These are phyloP conservation scores for Thymus mandschuricus DNA, from an alignment of 257 asterid species.

Conservation along the genomic window DNA sequence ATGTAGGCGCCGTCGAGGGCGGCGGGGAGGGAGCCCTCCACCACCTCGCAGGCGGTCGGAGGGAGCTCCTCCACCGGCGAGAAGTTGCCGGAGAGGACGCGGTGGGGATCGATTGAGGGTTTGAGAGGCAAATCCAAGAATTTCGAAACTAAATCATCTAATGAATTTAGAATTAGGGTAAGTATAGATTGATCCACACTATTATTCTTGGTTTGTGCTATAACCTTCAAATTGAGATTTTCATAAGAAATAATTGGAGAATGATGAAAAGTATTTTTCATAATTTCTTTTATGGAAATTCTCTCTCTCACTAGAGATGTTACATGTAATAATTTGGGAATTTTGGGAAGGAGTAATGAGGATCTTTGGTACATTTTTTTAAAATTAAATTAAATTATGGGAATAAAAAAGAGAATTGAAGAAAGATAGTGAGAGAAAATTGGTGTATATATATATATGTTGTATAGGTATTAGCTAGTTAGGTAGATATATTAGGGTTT, in stretches of 20 bases:
- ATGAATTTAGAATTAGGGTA: not conserved
- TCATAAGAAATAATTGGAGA: not conserved
- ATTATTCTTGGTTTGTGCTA: not conserved
- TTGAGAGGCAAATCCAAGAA: not conserved
- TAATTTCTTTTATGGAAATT: constrained; percentile 1
- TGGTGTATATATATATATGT: too few species aligned
- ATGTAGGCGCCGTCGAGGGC: not conserved
- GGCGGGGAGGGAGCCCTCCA: not conserved
- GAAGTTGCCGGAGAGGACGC: not conserved
- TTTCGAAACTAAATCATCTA: not conserved
- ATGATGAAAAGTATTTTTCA: constrained; percentile 14
- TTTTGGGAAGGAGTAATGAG: constrained; percentile 33
- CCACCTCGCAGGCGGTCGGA: not conserved
- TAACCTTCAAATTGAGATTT: not conserved
- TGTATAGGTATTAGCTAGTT: too few species aligned
- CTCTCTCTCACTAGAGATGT: constrained; percentile 9
- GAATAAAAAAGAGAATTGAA: too few species aligned
- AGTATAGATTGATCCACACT: not conserved
- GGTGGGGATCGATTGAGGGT: not conserved
- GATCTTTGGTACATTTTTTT: constrained; percentile 43
- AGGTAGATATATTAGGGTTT: too few species aligned
- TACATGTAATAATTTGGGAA: not conserved
- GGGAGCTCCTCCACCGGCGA: not conserved
- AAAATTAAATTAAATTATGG: too few species aligned
- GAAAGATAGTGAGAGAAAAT: too few species aligned